Base-by-base conservation (phyloP, 2,329 filamentous ascomycete genomes). In the Knufia petricola region DNA sequence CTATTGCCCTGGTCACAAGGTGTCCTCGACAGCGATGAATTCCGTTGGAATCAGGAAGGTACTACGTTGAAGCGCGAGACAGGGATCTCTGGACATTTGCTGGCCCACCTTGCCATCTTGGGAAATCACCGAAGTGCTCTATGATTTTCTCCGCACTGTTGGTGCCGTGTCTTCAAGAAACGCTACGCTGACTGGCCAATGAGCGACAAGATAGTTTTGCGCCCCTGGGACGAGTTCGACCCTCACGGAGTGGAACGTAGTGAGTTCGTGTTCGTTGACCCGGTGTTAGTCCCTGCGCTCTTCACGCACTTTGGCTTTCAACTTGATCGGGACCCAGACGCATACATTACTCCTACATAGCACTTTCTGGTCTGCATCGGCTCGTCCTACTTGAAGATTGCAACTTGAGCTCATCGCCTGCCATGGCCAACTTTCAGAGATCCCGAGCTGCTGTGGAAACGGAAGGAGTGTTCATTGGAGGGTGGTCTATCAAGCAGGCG, bases 391-490 rank as follows among this genome's bases (percentile, higher is more conserved):
- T 49, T 40, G 47, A 12, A 38, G 43, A 41, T 12, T 30, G 31
- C 49, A 13, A 51, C 40, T n/a, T 32, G n/a, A 9, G n/a, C 30
- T 8, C 30, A 20, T 15, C 34, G 34, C n/a, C 34, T 20, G n/a
- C 15, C 34, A 37, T 37, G 34, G 13, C 34, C n/a, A 37, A 4
- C 34, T n/a, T 37, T 6, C 17, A n/a, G n/a, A 37, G 34, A n/a
- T 7, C 6, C 6, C 34, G 34, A 19, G 23, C 23, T 24, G 46
- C 46, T 19, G 50, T 50, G 36, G 50, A 52, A 48, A 48, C 48
- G 28, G 51, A 53, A 38, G 48, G 51, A 12, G 43, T 53, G 15
- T 51, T 45, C 34, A 51, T 53, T 37, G 51, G 51, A 6, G 51
- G 51, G 8, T 53, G 48, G 48, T 39, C 32, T 34, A 32, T 51